Conservation (phyloP, 305 asterid genomes). For the Lippia alba region DNA sequence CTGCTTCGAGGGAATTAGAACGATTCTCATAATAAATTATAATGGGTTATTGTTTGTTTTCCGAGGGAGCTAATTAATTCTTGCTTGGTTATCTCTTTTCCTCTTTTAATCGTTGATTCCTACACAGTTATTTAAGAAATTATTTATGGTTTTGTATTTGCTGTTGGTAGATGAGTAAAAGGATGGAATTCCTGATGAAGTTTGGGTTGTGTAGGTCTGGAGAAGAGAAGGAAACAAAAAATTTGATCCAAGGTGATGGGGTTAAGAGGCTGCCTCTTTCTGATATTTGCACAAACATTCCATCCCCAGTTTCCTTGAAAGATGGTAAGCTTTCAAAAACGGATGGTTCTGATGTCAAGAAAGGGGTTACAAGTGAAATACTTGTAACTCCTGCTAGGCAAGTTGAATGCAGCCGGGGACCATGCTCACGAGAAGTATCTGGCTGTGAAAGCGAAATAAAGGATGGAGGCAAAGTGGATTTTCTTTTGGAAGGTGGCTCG, state of each 20-base stretch:
- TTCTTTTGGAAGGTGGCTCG: conserved; percentile 36
- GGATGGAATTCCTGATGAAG: conserved; percentile 23
- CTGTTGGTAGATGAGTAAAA: conserved; percentile 21
- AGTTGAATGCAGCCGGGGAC: conserved; percentile 29
- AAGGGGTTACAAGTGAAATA: conserved; percentile 34
- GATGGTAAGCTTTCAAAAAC: conserved; percentile 32
- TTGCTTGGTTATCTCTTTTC: not conserved
- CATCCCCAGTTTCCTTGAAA: conserved; percentile 36
- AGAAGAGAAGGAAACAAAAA: conserved; percentile 41
- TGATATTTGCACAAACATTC: conserved; percentile 49
- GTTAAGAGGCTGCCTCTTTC: conserved; percentile 61
- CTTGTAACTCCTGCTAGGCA: conserved; percentile 39
- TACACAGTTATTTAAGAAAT: not conserved
- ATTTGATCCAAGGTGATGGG: conserved; percentile 35
- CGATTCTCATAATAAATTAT: not conserved
- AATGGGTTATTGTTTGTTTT: not conserved
- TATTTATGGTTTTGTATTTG: conserved; percentile 18
- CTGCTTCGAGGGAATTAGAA: conserved; percentile 6
- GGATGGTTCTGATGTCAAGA: conserved; percentile 30
- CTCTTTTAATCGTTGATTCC: not conserved
- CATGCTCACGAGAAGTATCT: conserved; percentile 30
- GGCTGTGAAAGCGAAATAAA: conserved; percentile 25
- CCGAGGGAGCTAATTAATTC: not conserved
- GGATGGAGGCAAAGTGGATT: conserved; percentile 31
- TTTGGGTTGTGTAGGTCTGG: conserved; percentile 46